Evolutionary conservation across 2,329 filamentous ascomycete species (phyloP).

Genomic region (Diaporthe sp.): DNA sequence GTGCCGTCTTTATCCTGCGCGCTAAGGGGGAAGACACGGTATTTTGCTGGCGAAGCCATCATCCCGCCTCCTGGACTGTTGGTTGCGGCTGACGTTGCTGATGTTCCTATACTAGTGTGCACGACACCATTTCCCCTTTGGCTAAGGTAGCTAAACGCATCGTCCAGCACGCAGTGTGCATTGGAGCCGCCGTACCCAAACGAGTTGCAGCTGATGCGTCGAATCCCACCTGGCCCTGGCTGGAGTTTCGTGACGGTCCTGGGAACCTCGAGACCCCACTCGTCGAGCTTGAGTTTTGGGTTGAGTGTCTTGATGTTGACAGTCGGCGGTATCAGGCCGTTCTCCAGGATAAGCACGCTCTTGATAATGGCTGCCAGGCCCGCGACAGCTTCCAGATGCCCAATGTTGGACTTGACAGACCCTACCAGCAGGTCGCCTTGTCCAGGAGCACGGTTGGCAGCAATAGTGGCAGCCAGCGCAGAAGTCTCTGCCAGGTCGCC

Average conservation of each 20-base stretch:
- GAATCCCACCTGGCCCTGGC: not conserved
- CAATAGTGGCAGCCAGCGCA: slow-evolving; percentile 17
- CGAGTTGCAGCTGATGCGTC: not conserved
- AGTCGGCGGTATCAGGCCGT: slow-evolving; percentile 39
- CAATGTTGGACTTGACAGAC: slow-evolving; percentile 45
- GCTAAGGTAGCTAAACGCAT: not conserved
- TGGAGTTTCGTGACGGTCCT: not conserved
- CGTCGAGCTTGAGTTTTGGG: slow-evolving; percentile 2
- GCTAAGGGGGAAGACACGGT: not conserved
- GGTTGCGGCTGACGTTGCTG: not conserved
- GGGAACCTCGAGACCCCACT: not conserved
- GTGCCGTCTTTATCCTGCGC: not conserved
- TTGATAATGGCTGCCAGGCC: slow-evolving; percentile 19
- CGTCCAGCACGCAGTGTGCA: not conserved
- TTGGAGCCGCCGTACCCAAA: slow-evolving; percentile 16
- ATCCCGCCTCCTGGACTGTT: not conserved
- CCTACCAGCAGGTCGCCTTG: slow-evolving; percentile 41
- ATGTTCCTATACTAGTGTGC: not conserved
- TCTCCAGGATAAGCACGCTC: not conserved
- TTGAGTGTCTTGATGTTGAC: slow-evolving; percentile 38
- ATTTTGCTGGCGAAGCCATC: not conserved
- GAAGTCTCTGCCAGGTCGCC: not conserved
- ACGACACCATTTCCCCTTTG: not conserved
- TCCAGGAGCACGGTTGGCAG: not conserved
- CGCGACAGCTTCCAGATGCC: not conserved